phyloP scores from a whole-genome alignment of 345 rosid genomes.

The Lepidium didymum region DNA sequence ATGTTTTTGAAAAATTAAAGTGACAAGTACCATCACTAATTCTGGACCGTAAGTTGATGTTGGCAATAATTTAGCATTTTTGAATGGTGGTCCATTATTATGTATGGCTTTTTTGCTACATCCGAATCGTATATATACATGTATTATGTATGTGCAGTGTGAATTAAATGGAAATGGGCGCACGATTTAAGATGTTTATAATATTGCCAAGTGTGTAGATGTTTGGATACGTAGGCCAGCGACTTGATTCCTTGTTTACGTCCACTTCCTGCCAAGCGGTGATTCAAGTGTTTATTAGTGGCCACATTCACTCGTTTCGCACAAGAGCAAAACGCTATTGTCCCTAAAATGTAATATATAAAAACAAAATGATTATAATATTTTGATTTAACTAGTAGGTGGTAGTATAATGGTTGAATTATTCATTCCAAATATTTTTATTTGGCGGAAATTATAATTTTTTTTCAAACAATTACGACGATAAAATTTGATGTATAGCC shows the following conservation, averaged over 20 bases:
- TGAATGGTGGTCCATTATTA: conserved; percentile 15
- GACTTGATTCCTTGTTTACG: not conserved
- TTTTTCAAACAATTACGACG: too few species aligned
- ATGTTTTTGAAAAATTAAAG: not conserved
- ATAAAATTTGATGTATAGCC: too few species aligned
- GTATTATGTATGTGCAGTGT: not conserved
- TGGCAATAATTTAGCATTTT: conserved; percentile 3
- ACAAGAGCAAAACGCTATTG: too few species aligned
- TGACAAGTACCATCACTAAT: not conserved
- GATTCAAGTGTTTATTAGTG: not conserved
- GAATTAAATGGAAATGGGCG: not conserved
- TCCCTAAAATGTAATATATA: too few species aligned
- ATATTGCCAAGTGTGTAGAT: not conserved
- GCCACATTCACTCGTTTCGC: not conserved
- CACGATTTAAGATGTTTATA: not conserved
- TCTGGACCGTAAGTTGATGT: not conserved
- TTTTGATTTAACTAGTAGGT: too few species aligned
- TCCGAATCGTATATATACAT: not conserved
- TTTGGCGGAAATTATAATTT: too few species aligned
- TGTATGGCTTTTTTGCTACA: conserved; percentile 8
- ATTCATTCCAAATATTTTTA: too few species aligned
- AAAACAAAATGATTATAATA: too few species aligned
- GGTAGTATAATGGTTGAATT: too few species aligned
- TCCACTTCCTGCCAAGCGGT: not conserved
- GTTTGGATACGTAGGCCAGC: not conserved